These are phyloP conservation scores for Entomortierella lignicola DNA, from an alignment of 192 early-diverging fungal species.

Conservation along the genomic window DNA sequence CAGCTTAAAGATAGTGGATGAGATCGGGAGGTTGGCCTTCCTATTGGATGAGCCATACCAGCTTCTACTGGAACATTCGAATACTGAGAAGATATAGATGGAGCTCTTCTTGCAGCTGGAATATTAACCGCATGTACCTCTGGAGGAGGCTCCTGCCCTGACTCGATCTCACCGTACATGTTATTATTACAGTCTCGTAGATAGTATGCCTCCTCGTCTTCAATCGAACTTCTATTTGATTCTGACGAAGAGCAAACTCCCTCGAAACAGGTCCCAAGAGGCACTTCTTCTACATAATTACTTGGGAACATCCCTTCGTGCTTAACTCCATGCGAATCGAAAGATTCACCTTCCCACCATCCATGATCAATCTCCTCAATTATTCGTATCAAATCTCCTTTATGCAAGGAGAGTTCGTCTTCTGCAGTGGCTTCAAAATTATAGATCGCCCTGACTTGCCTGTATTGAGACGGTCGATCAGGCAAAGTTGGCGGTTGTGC, in stretches of 20 bases:
- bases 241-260: constrained; percentile 44
- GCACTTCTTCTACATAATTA: constrained; percentile 85
- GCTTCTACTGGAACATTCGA: background rate
- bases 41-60: constrained; percentile 18
- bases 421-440: constrained; percentile 83
- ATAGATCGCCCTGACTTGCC: constrained; percentile 79
- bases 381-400: constrained; percentile 90
- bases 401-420: constrained; percentile 84
- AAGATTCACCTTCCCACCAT: constrained; percentile 92
- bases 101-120: constrained; percentile 31
- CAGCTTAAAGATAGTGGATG: constrained; percentile 15
- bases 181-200: constrained; percentile 2
- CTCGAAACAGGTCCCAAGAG: no score
- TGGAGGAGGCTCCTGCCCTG: constrained; percentile 15
- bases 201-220: constrained; percentile 47
- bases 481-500: constrained; percentile 56
- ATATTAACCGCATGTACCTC: constrained; percentile 1
- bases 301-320: constrained; percentile 90
- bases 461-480: constrained; percentile 49
- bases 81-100: constrained; percentile 41
- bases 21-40: constrained; percentile 8
- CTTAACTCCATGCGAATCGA: constrained; percentile 68
- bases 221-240: constrained; percentile 33
- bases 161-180: no score
- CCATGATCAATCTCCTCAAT: constrained; percentile 89